phyloP scores from a whole-genome alignment of 257 asterid species.

The Capsicum baccatum region DNA sequence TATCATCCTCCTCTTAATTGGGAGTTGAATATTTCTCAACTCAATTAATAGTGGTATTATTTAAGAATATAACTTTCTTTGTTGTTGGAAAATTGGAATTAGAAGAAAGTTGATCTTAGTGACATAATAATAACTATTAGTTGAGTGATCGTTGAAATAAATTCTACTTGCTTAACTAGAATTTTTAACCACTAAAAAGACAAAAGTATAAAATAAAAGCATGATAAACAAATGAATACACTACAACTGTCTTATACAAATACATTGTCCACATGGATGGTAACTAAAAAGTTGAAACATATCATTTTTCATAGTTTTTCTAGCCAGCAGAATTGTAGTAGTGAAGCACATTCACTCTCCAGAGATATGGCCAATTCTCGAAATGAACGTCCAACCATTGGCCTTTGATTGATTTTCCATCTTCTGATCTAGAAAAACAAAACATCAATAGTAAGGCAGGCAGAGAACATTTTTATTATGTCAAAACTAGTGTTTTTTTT shows the following conservation, averaged over 20 bases:
- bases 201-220: background rate
- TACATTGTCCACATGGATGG: background rate
- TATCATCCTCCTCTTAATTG: too few relatives aligned
- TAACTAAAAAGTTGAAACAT: background rate
- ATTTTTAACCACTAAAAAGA: background rate
- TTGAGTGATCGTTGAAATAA: too few relatives aligned
- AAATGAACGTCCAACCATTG: too few relatives aligned
- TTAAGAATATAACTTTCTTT: too few relatives aligned
- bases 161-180: background rate
- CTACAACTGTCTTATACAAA: background rate
- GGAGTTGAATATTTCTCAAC: too few relatives aligned
- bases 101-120: too few relatives aligned
- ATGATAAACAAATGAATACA: background rate
- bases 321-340: background rate
- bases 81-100: too few relatives aligned
- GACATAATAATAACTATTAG: too few relatives aligned
- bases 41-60: too few relatives aligned
- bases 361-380: too few relatives aligned
- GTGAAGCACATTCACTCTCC: background rate
- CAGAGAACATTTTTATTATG: background rate
- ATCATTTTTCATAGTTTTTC: background rate
- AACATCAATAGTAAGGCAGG: background rate
- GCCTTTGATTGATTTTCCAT: slow-evolving; percentile 5
- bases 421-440: background rate
- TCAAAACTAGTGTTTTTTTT: too few relatives aligned